Conservation (phyloP, 1,284 basidiomycete genomes). For the Papiliotrema terrestris region DNA sequence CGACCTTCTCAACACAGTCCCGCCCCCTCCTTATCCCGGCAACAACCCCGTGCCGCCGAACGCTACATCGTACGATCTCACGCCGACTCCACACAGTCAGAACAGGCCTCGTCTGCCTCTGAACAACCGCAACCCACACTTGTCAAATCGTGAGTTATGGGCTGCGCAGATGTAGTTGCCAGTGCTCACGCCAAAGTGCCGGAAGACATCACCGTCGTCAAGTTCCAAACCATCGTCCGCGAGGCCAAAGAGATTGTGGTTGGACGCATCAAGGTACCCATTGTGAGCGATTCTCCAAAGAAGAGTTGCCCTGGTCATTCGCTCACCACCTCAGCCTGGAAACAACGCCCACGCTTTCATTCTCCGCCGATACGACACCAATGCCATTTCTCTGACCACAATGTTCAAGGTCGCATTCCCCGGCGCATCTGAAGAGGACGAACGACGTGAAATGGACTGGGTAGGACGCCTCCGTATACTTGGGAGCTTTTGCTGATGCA, state of each 20-base stretch:
- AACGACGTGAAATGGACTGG: conserved; percentile 80
- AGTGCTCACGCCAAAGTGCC: conserved; percentile 24
- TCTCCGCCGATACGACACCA: conserved; percentile 90
- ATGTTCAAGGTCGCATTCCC: conserved; percentile 99
- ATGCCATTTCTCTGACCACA: conserved; percentile 90
- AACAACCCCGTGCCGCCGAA: conserved; percentile 3
- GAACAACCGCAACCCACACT: conserved; percentile 34
- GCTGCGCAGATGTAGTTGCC: neutral
- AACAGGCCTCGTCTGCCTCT: conserved; percentile 44
- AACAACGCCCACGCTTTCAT: conserved; percentile 73
- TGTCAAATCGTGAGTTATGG: conserved; percentile 24
- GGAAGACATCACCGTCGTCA: conserved; percentile 55
- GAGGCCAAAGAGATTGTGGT: conserved; percentile 81
- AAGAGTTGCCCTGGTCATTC: neutral
- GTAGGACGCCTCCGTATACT: conserved; percentile 30
- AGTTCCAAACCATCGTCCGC: conserved; percentile 77
- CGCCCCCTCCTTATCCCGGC: conserved; percentile 41
- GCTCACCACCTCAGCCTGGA: conserved; percentile 14
- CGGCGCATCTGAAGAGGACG: conserved; percentile 70
- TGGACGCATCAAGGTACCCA: conserved; percentile 89
- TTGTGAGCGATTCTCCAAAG: conserved; percentile 55
- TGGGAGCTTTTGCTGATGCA: conserved; percentile 1
- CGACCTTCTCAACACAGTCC: conserved; percentile 19
- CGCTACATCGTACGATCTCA: conserved; percentile 24
- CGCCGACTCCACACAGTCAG: conserved; percentile 31